Base-by-base conservation (phyloP, 305 asterid genomes). In the Fraxinus baroniana region DNA sequence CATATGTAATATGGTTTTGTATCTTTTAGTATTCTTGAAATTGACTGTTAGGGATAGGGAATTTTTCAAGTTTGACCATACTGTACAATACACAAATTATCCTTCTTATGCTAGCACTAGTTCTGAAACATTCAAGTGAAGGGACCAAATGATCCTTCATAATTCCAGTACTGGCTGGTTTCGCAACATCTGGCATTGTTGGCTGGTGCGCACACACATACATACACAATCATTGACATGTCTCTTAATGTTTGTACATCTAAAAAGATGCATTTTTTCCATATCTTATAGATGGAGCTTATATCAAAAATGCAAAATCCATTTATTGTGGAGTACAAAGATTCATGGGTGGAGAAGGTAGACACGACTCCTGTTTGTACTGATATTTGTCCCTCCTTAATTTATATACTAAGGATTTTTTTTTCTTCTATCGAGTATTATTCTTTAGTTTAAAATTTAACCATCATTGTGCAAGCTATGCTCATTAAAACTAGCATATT, bases 291-390 rank as follows among this genome's bases (percentile, higher is more conserved):
- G 98, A 93, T 95, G 98, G 97, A 91, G 83, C 98, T 95, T 84
- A 93, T 95, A 78, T 91, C 98, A 57, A 90, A 89, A 82, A 92
- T 95, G 97, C 89, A 81, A 81, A 91, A 93, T 78, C 98, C 97
- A 75, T 95, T 90, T 86, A 89, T 95, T 44, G 98, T 95, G 89
- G 98, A 95, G 91, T 95, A 93, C 88, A 95, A 93, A 86, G 98
- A 93, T 88, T 91, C 98, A 78, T 95, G 98, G 98, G 98, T 95
- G 85, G 98, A 95, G 88, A 95, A 95, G 98, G 98, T 92, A 81
- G 81, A 74, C n/a, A 79, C 39, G 37, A 66, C 70, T 24, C 52
- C 26, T 73, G 2, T 82, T 71, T 49, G 41, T 32, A 70, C 36
- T 70, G 57, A 66, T 60, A 33, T 33, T n/a, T 33, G 44, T 55